Percentiles rank a stretch among this genome's conserved stretches.
Evolutionary conservation across 208 protist species (phyloP).

Genomic region (Vickermania ingenoplastis): DNA sequence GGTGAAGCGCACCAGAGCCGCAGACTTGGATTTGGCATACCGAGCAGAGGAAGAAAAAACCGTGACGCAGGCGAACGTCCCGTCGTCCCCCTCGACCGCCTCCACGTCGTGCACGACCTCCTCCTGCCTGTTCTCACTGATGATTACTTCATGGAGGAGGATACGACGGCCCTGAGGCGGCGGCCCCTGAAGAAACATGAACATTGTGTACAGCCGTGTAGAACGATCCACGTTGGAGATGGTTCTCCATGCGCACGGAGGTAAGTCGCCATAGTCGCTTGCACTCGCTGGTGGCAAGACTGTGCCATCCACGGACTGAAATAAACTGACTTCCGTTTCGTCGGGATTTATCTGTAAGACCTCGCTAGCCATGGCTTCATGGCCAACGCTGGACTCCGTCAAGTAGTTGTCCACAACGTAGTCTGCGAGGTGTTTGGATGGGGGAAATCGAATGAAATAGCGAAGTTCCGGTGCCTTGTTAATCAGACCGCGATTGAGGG

Average conservation of each 20-base stretch:
- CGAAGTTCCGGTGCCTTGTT: slow-evolving; percentile 15
- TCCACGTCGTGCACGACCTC: slow-evolving; percentile 44
- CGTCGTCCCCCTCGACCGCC: slow-evolving; percentile 27
- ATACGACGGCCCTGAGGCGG: slow-evolving; percentile 7
- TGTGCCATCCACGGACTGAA: slow-evolving; percentile 36
- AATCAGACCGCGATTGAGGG: slow-evolving; percentile 21
- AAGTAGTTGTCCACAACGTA: slow-evolving; percentile 61
- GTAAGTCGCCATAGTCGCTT: slow-evolving; percentile 31
- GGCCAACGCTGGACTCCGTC: slow-evolving; percentile 32
- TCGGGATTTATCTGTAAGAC: slow-evolving; percentile 62
- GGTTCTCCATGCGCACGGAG: slow-evolving; percentile 53
- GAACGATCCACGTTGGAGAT: slow-evolving; percentile 54
- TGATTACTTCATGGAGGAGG: slow-evolving; percentile 6
- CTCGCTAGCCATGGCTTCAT: slow-evolving; percentile 66
- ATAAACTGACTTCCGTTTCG: slow-evolving; percentile 40
- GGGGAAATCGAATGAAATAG: slow-evolving; percentile 56
- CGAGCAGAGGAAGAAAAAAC: slow-evolving; percentile 7
- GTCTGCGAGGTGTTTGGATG: slow-evolving; percentile 39
- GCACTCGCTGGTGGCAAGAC: slow-evolving; percentile 18
- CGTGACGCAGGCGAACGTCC: slow-evolving; percentile 36
- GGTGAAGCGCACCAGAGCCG: slow-evolving; percentile 51
- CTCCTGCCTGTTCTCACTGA: slow-evolving; percentile 10
- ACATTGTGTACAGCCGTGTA: slow-evolving; percentile 57
- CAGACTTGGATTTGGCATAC: slow-evolving; percentile 9
- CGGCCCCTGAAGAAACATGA: slow-evolving; percentile 29